Base-by-base conservation (phyloP, 148 eudicot species). In the Gaultheria prostrata region DNA sequence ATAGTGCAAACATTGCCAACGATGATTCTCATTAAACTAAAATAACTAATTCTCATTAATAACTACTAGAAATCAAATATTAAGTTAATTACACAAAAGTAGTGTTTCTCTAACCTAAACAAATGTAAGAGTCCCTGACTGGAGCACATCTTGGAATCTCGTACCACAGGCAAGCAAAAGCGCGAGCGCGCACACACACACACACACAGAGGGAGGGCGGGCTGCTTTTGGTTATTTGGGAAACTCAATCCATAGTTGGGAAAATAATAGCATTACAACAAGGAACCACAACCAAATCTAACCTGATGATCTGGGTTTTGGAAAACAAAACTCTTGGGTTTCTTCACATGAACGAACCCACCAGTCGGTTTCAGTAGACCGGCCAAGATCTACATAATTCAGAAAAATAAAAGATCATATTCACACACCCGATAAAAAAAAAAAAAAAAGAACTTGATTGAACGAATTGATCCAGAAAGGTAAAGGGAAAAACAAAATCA, bases 231-330 rank as follows among this genome's bases (percentile, higher is more conserved):
- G 13, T 13, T 28, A 28, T 67, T 65, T 2, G 71, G 11, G 15
- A 65, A 59, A 21, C 67, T 21, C 67, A 59, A 6, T n/a, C 72
- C 72, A 1, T 13, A 67, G n/a, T 65, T 43, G 1, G 33, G 1
- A 43, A 32, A 72, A 11, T 30, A 63, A 56, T 72, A 26, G n/a
- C 6, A 72, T 80, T 4, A 24, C 63, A 33, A 20, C 45, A 45
- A 33, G 67, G 82, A 86, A 85, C 8, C 76, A 71, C 18, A 80
- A 80, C 77, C 33, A 54, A 72, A 77, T 84, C 89, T 83, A 76
- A 94, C 98, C 97, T 96, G 99, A 89, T 96, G 99, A 88, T 96
- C 99, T 1, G 99, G 99, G 87, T 96, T 96, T 87, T 96, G 99
- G 80, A 96, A 96, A 28, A 93, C 99, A 83, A 93, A 96, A 88